Evolutionary conservation across 208 protist species (phyloP).

Genomic region (Acanthamoeba lenticulata): DNA sequence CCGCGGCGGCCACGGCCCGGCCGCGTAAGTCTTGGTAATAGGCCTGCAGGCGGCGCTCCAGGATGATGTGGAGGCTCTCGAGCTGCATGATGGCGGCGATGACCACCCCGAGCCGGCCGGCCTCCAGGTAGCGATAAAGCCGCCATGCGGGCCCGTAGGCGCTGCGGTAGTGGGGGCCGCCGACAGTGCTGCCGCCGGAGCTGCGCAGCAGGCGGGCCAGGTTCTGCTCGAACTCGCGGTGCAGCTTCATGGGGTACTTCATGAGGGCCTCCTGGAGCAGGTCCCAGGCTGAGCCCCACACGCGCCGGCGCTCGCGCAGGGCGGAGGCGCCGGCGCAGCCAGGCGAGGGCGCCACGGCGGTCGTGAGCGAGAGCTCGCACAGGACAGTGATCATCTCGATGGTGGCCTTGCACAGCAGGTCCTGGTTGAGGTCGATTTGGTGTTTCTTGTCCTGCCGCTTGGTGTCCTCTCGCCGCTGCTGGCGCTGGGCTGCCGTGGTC

Average conservation of each 20-base stretch:
- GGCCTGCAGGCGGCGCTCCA: neutral
- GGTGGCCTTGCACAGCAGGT: neutral
- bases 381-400: neutral
- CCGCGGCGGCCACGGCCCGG: too few relatives aligned
- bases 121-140: neutral
- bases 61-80: neutral
- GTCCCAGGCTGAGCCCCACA: neutral
- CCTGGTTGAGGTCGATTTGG: slow-evolving; percentile 19
- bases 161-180: too few relatives aligned
- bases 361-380: neutral
- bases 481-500: neutral
- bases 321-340: neutral
- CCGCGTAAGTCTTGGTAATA: neutral
- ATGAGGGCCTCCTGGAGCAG: neutral
- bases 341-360: neutral
- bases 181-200: too few relatives aligned
- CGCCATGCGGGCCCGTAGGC: too few relatives aligned
- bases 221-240: neutral
- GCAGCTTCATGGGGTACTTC: neutral
- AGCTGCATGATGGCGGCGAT: neutral
- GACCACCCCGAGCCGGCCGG: neutral
- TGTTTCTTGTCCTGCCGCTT: neutral
- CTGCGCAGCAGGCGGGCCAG: neutral
- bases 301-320: neutral
- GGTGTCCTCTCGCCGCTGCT: neutral